These are phyloP conservation scores for Mortierella claussenii DNA, from an alignment of 192 early-diverging fungal species.

Conservation along the genomic window DNA sequence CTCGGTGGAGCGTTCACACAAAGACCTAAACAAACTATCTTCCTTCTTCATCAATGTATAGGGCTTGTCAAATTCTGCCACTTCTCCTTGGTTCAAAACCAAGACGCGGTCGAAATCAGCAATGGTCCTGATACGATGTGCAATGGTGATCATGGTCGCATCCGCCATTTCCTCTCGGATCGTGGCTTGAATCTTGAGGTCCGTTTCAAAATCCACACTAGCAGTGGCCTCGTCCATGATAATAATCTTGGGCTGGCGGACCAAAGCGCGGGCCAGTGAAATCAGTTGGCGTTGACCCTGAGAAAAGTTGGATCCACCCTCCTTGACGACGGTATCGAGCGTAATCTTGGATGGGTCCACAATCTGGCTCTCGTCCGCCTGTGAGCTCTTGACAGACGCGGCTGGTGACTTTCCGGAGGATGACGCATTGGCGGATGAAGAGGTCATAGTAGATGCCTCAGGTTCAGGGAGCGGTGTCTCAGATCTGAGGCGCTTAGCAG, in stretches of 20 bases:
- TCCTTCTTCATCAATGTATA: constrained; percentile 68
- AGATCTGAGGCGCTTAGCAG: not conserved
- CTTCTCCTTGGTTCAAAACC: constrained; percentile 76
- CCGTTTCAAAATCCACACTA: constrained; percentile 86
- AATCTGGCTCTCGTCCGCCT: constrained; percentile 6
- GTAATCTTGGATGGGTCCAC: constrained; percentile 42
- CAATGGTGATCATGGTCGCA: constrained; percentile 86
- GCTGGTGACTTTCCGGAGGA: constrained; percentile 4
- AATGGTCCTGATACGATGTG: constrained; percentile 86
- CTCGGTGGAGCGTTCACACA: constrained; percentile 88
- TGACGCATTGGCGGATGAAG: constrained; percentile 3
- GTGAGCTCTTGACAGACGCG: constrained; percentile 13
- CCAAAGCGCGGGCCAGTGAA: constrained; percentile 74
- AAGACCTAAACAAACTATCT: constrained; percentile 73
- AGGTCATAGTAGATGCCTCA: no score
- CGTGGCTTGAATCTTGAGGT: constrained; percentile 85
- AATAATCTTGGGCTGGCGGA: constrained; percentile 71
- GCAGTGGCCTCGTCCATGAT: constrained; percentile 94
- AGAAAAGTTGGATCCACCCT: constrained; percentile 80
- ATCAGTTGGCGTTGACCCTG: constrained; percentile 82
- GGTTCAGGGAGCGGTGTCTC: not conserved
- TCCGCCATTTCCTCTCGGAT: constrained; percentile 79
- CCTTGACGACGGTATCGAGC: constrained; percentile 79
- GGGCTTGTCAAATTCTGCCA: constrained; percentile 89
- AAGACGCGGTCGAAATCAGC: constrained; percentile 75